Evolutionary conservation across 1,284 basidiomycete species (phyloP), one percentile per base, ranked within the genome.

Genomic region (Ganoderma sinense): DNA sequence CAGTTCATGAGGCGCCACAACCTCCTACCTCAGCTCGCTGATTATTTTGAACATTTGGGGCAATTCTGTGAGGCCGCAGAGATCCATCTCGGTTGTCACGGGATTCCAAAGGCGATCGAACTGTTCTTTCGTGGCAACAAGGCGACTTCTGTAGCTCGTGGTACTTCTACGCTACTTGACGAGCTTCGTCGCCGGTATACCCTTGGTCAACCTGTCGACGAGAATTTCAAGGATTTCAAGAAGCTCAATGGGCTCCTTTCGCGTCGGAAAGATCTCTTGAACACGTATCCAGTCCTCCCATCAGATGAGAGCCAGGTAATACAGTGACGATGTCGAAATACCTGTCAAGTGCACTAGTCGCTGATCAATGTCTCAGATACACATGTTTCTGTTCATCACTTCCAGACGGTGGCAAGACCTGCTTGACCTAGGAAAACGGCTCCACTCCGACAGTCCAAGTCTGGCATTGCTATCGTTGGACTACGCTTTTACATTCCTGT

Each of bases 1-100:
- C 67, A 76, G 3, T 92, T 88, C 69, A 81, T 88, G 31, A 84
- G 89, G 67, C 83, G 87, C 8, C 84, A 84, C 62, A 85, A 84
- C 48, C 80, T 92, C 11, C 85, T 87, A 69, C 73, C 84, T 29
- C 84, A 85, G 18, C 84, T 81, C 23, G 85, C 85, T 0, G 75
- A 76, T 0, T 74, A 91, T 7, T 80, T 91, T n/a, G 81, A 84
- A 62, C 76, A 79, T 4, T 78, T 82, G 10, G 84, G 82, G 6
- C 80, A 82, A 70, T 80, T 78, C 56, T 64, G 72, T 0, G 87
- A 91, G 43, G 90, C 90, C 0, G 90, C 89, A 1, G 82, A 87
- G n/a, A 75, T 90, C 33, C 84, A 88, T 72, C 74, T 88, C 3
- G 75, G 76, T 1, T 84, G 88, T 75, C 88, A 88, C 31, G 80